These are phyloP conservation scores for Lichtheimia corymbifera DNA, from an alignment of 371 early-diverging fungal genomes.

Conservation along the genomic window DNA sequence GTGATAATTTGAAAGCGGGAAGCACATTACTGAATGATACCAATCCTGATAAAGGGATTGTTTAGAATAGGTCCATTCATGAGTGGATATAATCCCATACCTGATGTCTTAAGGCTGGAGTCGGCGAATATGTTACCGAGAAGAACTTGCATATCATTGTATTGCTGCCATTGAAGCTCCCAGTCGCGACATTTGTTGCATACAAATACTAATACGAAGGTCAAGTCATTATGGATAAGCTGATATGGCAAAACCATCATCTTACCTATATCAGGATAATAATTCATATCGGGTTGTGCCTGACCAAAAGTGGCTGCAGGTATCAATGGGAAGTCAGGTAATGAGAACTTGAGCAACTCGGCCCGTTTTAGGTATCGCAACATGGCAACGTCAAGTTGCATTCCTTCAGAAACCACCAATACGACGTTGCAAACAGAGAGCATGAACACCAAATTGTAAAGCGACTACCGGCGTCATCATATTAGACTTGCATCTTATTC, in stretches of 20 bases:
- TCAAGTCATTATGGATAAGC: too few relatives aligned
- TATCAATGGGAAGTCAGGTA: conserved; percentile 49
- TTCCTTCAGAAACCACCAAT: conserved; percentile 58
- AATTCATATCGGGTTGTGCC: conserved; percentile 28
- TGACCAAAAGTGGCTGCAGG: conserved; percentile 20
- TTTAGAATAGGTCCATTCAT: not conserved
- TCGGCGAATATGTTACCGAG: conserved; percentile 27
- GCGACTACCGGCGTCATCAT: conserved; percentile 22
- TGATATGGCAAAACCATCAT: not conserved
- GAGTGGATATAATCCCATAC: conserved; percentile 12
- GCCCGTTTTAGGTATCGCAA: conserved; percentile 51
- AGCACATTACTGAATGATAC: conserved; percentile 28
- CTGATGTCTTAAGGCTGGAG: conserved; percentile 48
- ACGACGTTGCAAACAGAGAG: conserved; percentile 72
- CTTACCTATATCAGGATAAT: conserved; percentile 46
- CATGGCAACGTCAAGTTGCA: conserved; percentile 46
- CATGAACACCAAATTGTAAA: conserved; percentile 58
- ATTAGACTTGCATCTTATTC: not conserved
- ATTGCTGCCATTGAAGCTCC: conserved; percentile 35
- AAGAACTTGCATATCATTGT: conserved; percentile 20
- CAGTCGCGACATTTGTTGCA: conserved; percentile 39
- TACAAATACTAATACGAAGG: conserved; percentile 39
- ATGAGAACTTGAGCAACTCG: conserved; percentile 51
- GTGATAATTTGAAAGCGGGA: conserved; percentile 19
- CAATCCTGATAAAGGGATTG: conserved; percentile 19